These are phyloP conservation scores for Exsudoporus floridanus DNA, from an alignment of 1,284 basidiomycete species.

Conservation along the genomic window DNA sequence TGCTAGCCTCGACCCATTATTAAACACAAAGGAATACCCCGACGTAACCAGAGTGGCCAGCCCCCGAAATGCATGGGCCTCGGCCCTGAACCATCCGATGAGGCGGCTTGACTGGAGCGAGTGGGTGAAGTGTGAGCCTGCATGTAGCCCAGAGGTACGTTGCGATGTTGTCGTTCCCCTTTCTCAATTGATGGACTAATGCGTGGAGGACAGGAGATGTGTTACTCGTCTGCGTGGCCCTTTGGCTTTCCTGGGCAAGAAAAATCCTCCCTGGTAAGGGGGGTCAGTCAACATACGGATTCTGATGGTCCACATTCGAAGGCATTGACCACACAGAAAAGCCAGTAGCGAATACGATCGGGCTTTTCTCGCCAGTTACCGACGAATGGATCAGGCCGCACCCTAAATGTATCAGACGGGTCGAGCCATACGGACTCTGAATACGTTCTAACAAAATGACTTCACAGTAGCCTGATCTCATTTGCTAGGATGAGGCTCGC, in stretches of 20 bases:
- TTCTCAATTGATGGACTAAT: background rate
- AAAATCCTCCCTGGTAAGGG: background rate
- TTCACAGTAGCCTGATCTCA: background rate
- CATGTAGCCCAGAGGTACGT: slow-evolving; percentile 35
- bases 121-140: slow-evolving; percentile 40
- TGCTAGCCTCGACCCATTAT: slow-evolving; percentile 28
- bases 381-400: slow-evolving; percentile 13
- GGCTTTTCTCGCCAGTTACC: background rate
- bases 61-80: slow-evolving; percentile 25
- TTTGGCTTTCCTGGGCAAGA: slow-evolving; percentile 8
- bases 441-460: background rate
- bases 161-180: background rate
- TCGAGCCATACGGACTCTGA: slow-evolving; percentile 10
- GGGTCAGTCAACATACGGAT: background rate
- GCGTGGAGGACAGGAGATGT: slow-evolving; percentile 39
- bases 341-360: background rate
- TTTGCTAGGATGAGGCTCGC: background rate
- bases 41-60: slow-evolving; percentile 1
- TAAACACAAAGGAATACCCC: slow-evolving; percentile 1
- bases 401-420: slow-evolving; percentile 12
- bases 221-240: slow-evolving; percentile 47
- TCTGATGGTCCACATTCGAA: background rate
- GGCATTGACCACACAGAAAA: background rate
- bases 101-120: slow-evolving; percentile 42
- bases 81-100: slow-evolving; percentile 32